Evolutionary conservation across 2,329 filamentous ascomycete genomes (phyloP).

Genomic region (Lecanicillium sp.): DNA sequence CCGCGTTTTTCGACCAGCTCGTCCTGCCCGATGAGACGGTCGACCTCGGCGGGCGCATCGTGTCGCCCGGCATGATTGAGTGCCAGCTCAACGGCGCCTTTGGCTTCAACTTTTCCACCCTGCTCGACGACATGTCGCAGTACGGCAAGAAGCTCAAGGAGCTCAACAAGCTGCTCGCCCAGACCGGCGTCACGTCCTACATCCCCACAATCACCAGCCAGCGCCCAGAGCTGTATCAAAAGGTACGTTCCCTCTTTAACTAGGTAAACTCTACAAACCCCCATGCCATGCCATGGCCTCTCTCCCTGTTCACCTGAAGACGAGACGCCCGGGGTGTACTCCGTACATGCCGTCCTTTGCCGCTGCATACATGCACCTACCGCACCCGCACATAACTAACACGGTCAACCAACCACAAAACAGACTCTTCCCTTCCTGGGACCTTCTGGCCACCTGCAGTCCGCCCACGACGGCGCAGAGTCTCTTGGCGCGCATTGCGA

Average conservation of each 20-base stretch:
- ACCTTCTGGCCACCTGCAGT: constrained; percentile 55
- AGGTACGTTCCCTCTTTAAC: no score
- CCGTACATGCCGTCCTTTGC: no score
- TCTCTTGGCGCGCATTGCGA: constrained; percentile 87
- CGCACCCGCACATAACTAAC: no score
- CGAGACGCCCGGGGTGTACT: constrained; percentile 11
- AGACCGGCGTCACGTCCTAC: constrained; percentile 82
- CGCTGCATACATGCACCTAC: no score
- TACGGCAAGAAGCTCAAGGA: constrained; percentile 67
- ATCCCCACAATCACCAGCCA: constrained; percentile 81
- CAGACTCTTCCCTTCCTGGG: constrained; percentile 68
- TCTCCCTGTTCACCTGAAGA: constrained; percentile 13
- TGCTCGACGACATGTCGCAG: constrained; percentile 58
- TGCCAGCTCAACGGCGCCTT: constrained; percentile 88
- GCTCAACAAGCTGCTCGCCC: constrained; percentile 63
- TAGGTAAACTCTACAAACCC: no score
- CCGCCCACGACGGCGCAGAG: constrained; percentile 66
- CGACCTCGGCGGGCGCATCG: constrained; percentile 73
- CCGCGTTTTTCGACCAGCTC: constrained; percentile 60
- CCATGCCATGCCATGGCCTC: no score
- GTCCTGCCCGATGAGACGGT: constrained; percentile 65
- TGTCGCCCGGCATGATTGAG: constrained; percentile 83
- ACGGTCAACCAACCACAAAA: no score
- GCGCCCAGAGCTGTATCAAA: constrained; percentile 71
- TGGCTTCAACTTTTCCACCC: constrained; percentile 83